These are phyloP conservation scores for Huntiella decipiens DNA, from an alignment of 2,329 filamentous ascomycete genomes.

Conservation along the genomic window DNA sequence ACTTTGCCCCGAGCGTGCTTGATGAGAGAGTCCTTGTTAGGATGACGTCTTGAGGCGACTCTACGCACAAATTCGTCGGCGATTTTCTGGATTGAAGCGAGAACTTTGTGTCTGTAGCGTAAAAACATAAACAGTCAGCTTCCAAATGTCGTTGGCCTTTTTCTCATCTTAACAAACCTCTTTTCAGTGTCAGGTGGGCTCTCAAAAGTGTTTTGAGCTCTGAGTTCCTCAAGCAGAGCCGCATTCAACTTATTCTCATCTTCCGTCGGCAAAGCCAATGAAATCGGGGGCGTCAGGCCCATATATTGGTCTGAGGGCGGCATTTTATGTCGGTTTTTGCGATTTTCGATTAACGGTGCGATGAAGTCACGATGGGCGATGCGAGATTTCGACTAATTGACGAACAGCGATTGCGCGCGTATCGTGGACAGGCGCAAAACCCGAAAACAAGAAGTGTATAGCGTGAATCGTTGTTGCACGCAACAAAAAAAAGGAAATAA, in stretches of 20 bases:
- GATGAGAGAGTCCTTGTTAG: slow-evolving; percentile 54
- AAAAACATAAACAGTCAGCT: neutral
- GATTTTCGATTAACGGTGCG: no score
- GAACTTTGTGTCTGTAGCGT: slow-evolving; percentile 42
- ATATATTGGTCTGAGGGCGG: neutral
- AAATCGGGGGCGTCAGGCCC: slow-evolving; percentile 75
- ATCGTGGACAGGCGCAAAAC: no score
- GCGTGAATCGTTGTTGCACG: no score
- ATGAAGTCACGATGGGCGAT: no score
- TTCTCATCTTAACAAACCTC: slow-evolving; percentile 30
- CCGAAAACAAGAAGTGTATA: no score
- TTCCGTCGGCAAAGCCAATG: slow-evolving; percentile 53
- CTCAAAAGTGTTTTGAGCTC: slow-evolving; percentile 83
- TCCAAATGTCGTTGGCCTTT: neutral
- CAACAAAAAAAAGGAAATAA: no score
- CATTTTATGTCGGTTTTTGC: no score
- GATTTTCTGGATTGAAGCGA: slow-evolving; percentile 59
- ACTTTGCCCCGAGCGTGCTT: slow-evolving; percentile 79
- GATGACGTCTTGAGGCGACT: slow-evolving; percentile 54
- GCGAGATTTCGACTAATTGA: no score
- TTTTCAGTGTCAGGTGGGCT: slow-evolving; percentile 63
- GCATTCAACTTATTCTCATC: slow-evolving; percentile 61
- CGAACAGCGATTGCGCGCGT: no score
- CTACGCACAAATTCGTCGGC: slow-evolving; percentile 72
- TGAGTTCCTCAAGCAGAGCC: slow-evolving; percentile 64